These are phyloP conservation scores for Pichia phayaonensis DNA, from an alignment of 805 yeast genomes.

Conservation along the genomic window DNA sequence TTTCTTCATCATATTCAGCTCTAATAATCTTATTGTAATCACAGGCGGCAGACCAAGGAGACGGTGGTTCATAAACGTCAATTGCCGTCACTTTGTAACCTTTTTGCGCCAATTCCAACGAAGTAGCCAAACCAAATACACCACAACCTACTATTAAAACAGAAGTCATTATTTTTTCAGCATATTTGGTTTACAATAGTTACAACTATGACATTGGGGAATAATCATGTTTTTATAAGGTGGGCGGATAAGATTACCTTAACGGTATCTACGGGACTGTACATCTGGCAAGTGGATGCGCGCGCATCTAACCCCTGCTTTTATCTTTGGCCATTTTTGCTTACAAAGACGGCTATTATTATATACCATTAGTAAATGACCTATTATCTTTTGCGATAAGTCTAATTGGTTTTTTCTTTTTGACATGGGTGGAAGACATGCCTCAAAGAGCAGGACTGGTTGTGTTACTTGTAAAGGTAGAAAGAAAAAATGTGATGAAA, in stretches of 20 bases:
- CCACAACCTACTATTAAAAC: constrained; percentile 32
- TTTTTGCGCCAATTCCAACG: constrained; percentile 29
- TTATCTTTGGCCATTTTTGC: too few relatives aligned
- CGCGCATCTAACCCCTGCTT: not conserved
- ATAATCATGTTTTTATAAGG: too few relatives aligned
- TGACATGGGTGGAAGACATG: not conserved
- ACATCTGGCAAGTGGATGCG: not conserved
- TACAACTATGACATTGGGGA: too few relatives aligned
- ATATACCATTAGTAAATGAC: too few relatives aligned
- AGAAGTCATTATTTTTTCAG: not conserved
- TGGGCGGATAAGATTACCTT: not conserved
- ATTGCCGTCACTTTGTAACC: constrained; percentile 30
- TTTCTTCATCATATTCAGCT: constrained; percentile 37
- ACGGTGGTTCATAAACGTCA: constrained; percentile 37
- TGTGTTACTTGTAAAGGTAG: constrained; percentile 37
- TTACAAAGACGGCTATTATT: not conserved
- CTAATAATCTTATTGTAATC: constrained; percentile 44
- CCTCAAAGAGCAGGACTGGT: constrained; percentile 19
- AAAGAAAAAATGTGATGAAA: constrained; percentile 34
- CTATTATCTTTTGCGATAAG: too few relatives aligned
- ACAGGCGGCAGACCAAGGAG: constrained; percentile 39
- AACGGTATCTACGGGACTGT: not conserved
- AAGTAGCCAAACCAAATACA: constrained; percentile 40
- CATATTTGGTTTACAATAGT: too few relatives aligned
- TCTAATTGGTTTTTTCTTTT: too few relatives aligned